phyloP scores from a whole-genome alignment of 1,284 basidiomycete species.

The Malassezia sympodialis region DNA sequence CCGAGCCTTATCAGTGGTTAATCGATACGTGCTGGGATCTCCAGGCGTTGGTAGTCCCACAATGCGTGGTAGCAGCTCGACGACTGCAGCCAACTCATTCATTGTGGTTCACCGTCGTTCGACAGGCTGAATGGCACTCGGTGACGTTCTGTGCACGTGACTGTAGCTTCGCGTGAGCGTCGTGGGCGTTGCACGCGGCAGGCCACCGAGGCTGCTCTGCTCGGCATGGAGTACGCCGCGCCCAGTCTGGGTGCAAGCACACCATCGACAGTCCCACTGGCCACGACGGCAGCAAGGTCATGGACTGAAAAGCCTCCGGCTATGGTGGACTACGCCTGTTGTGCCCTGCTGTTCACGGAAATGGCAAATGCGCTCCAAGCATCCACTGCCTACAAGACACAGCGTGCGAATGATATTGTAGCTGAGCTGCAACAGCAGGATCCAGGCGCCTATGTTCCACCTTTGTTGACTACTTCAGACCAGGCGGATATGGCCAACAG shows the following conservation, averaged over 20 bases:
- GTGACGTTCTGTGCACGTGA: background rate
- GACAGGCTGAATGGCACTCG: no score
- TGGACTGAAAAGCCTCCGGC: background rate
- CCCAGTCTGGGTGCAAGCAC: background rate
- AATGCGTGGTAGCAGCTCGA: constrained; percentile 16
- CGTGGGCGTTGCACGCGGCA: background rate
- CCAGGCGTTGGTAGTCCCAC: constrained; percentile 11
- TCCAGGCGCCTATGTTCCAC: constrained; percentile 10
- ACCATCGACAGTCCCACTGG: background rate
- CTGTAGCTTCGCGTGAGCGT: background rate
- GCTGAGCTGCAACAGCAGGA: constrained; percentile 9
- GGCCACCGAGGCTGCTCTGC: background rate
- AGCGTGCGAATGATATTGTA: constrained; percentile 13
- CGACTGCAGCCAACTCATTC: constrained; percentile 7
- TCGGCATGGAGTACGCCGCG: constrained; percentile 3
- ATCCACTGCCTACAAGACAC: constrained; percentile 6
- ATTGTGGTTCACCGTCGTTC: background rate
- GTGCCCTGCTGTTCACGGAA: constrained; percentile 4
- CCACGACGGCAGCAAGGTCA: background rate
- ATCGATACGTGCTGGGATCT: constrained; percentile 7
- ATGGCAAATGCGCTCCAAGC: constrained; percentile 4
- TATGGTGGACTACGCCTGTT: constrained; percentile 5
- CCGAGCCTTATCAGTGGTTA: background rate
- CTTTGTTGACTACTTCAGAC: constrained; percentile 3
- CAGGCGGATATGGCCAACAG: constrained; percentile 53